phyloP scores from a whole-genome alignment of 352 stramenopile genomes.

The Pythium folliculosum region DNA sequence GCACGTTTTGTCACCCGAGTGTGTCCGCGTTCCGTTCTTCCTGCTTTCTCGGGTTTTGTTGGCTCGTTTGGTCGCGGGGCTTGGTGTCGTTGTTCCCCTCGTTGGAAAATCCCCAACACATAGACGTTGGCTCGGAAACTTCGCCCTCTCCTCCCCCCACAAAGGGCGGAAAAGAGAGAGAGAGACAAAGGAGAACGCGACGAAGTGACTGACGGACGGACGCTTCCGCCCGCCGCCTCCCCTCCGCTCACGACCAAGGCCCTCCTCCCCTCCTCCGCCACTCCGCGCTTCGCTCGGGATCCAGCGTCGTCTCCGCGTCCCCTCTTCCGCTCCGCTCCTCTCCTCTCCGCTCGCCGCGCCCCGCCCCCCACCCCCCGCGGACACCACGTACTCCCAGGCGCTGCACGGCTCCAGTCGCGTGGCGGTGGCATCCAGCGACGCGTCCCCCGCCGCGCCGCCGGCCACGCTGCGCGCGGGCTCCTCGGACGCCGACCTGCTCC shows the following conservation, averaged over 20 bases:
- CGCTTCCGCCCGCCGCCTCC: not conserved
- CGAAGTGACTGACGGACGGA: constrained; percentile 13
- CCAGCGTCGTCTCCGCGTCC: not conserved
- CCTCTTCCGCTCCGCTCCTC: not conserved
- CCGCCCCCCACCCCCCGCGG: not conserved
- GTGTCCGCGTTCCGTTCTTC: not conserved
- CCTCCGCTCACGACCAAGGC: not conserved
- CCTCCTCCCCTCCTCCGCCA: not conserved
- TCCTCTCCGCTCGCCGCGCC: not conserved
- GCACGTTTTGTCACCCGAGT: constrained; percentile 13
- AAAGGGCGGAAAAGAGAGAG: constrained; percentile 16
- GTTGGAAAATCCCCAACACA: constrained; percentile 10
- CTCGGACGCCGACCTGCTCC: constrained; percentile 4
- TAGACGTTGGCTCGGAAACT: constrained; percentile 11
- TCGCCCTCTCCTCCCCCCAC: not conserved
- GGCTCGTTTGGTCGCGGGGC: not conserved
- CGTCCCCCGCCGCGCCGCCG: not conserved
- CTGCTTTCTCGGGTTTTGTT: not conserved
- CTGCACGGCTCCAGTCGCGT: constrained; percentile 24
- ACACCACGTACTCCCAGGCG: constrained; percentile 30
- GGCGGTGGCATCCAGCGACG: constrained; percentile 13
- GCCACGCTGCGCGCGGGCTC: not conserved
- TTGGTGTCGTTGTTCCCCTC: not conserved
- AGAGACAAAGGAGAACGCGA: constrained; percentile 15
- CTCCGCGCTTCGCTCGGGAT: not conserved